These are phyloP conservation scores for Euphorbia schlechtendalii DNA, from an alignment of 441 rosid genomes.

Conservation along the genomic window DNA sequence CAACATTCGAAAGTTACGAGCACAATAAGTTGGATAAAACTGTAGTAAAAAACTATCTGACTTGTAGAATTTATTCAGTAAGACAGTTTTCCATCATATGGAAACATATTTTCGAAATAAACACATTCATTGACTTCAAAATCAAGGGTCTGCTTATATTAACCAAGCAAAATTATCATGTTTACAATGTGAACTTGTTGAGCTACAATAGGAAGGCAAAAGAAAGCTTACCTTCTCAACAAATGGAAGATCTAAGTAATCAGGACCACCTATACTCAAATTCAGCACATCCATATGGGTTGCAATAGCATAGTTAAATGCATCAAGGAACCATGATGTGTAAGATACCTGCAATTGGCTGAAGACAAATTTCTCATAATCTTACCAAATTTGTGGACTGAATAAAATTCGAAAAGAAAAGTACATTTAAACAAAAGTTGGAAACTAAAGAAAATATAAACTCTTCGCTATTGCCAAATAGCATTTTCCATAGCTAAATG, in stretches of 20 bases:
- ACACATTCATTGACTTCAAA: not conserved
- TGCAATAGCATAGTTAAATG: conserved; percentile 97
- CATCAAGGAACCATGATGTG: conserved; percentile 99
- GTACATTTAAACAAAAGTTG: not conserved
- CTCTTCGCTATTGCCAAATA: not conserved
- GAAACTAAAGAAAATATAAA: not conserved
- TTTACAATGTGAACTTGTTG: not conserved
- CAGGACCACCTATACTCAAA: conserved; percentile 99
- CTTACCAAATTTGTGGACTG: conserved; percentile 30
- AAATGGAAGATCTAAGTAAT: conserved; percentile 95
- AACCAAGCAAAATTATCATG: not conserved
- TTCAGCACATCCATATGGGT: conserved; percentile 90
- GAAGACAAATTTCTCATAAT: conserved; percentile 78
- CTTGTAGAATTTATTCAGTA: not conserved
- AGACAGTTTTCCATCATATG: not conserved
- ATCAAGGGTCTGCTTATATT: not conserved
- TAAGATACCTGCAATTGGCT: conserved; percentile 99
- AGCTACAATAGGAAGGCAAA: conserved; percentile 14
- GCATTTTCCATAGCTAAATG: not conserved
- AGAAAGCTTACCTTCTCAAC: conserved; percentile 72
- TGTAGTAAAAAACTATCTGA: conserved; percentile 4
- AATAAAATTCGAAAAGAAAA: not conserved
- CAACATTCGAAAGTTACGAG: not conserved
- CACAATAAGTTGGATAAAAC: conserved; percentile 11
- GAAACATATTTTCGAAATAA: not conserved